Evolutionary conservation across 1,284 basidiomycete species (phyloP).

Genomic region (Porodaedalea pini): DNA sequence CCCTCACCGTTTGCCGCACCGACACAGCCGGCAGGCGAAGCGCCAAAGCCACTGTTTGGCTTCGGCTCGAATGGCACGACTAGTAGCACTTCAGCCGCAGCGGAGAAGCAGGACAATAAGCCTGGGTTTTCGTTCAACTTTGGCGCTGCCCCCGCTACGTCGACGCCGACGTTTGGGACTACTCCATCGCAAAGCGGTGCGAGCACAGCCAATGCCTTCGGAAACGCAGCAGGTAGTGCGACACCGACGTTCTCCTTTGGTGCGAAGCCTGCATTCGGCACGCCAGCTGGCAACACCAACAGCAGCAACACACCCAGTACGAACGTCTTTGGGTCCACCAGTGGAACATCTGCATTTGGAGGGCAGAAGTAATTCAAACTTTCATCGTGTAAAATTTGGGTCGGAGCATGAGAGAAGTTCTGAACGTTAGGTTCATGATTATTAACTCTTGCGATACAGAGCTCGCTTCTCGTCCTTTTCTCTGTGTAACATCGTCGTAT

Average conservation of each 20-base stretch:
- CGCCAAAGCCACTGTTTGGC: constrained; percentile 8
- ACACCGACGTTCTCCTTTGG: not conserved
- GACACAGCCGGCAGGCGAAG: constrained; percentile 1
- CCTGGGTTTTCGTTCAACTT: constrained; percentile 19
- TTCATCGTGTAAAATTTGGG: not conserved
- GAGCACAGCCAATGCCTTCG: not conserved
- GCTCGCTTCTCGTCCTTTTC: too few species aligned
- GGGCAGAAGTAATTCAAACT: not conserved
- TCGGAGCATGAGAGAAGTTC: too few species aligned
- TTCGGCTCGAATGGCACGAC: not conserved
- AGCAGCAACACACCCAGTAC: not conserved
- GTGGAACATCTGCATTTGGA: constrained; percentile 5
- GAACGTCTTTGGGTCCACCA: constrained; percentile 1
- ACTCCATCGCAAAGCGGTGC: not conserved
- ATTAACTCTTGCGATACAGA: too few species aligned
- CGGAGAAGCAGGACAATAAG: constrained; percentile 8
- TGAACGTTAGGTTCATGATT: not conserved
- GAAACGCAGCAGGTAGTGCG: not conserved
- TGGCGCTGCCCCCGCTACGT: constrained; percentile 3
- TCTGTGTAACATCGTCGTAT: too few species aligned
- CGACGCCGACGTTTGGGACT: not conserved
- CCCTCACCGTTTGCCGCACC: not conserved
- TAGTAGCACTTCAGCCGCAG: not conserved
- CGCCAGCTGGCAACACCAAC: not conserved
- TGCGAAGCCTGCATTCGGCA: constrained; percentile 3